These are phyloP conservation scores for Lentinula edodes DNA, from an alignment of 768 basidiomycete genomes.

Conservation along the genomic window DNA sequence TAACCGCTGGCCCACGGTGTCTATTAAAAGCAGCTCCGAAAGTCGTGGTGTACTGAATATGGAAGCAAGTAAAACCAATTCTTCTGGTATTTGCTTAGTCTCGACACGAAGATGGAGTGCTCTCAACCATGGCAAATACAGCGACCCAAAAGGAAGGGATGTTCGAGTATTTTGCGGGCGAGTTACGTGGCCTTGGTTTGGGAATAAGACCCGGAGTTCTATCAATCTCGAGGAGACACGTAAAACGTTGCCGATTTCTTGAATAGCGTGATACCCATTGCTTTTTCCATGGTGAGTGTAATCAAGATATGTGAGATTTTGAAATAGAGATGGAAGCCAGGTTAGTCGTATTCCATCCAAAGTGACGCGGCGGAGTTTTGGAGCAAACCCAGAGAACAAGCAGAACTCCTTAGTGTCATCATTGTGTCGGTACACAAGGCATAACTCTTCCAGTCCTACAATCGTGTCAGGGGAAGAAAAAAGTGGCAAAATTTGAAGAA, in stretches of 20 bases:
- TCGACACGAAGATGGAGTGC: conserved; percentile 46
- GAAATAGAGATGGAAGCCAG: conserved; percentile 60
- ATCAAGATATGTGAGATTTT: conserved; percentile 57
- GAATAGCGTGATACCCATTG: conserved; percentile 45
- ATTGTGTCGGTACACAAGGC: conserved; percentile 55
- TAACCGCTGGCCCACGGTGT: conserved; percentile 28
- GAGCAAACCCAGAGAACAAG: conserved; percentile 59
- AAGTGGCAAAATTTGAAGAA: not conserved
- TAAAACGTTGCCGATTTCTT: conserved; percentile 56
- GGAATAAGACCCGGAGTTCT: conserved; percentile 54
- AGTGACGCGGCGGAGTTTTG: conserved; percentile 47
- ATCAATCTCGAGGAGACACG: conserved; percentile 45
- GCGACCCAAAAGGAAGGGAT: conserved; percentile 20
- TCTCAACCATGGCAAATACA: conserved; percentile 41
- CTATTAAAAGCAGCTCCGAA: conserved; percentile 40
- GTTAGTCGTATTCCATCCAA: conserved; percentile 60
- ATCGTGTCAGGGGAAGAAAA: not conserved
- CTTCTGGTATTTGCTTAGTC: conserved; percentile 54
- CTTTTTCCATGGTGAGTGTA: conserved; percentile 73
- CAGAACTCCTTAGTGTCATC: conserved; percentile 65
- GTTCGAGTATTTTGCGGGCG: conserved; percentile 13
- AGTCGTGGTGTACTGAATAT: conserved; percentile 46
- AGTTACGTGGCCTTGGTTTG: conserved; percentile 25
- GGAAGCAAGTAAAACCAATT: conserved; percentile 47
- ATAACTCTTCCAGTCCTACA: conserved; percentile 43